Evolutionary conservation across 305 asterid species (phyloP).

Genomic region (Striga hermonthica): DNA sequence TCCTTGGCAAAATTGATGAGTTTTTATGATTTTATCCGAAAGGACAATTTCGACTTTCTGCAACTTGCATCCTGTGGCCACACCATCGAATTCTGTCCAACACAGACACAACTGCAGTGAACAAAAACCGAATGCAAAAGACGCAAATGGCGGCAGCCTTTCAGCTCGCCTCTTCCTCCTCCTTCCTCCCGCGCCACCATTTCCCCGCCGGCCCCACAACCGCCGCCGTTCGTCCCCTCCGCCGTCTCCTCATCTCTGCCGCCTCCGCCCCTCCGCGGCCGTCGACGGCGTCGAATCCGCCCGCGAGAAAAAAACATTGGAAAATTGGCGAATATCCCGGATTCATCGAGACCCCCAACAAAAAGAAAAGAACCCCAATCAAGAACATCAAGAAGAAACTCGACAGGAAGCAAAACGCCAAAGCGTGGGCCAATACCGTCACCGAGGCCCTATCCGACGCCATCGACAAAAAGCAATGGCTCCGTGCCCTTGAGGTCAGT

Average conservation of each 20-base stretch:
- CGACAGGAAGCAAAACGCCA: constrained; percentile 56
- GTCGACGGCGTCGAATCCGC: constrained; percentile 25
- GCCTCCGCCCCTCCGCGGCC: constrained; percentile 28
- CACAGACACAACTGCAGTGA: too few species aligned
- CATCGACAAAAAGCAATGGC: constrained; percentile 75
- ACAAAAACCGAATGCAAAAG: not conserved
- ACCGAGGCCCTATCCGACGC: constrained; percentile 84
- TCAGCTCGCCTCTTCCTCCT: constrained; percentile 47
- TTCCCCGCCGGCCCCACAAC: constrained; percentile 33
- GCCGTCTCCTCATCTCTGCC: constrained; percentile 28
- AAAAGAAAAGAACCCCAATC: constrained; percentile 46
- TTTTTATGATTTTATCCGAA: too few species aligned
- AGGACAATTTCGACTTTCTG: too few species aligned
- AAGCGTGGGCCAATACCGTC: constrained; percentile 78
- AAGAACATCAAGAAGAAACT: constrained; percentile 77
- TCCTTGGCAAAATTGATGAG: too few species aligned
- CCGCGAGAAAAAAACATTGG: constrained; percentile 50
- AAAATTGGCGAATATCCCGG: constrained; percentile 61
- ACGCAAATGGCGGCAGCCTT: constrained; percentile 36
- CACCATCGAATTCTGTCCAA: too few species aligned
- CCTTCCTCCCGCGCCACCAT: constrained; percentile 42
- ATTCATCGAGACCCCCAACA: constrained; percentile 28
- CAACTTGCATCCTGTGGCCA: too few species aligned
- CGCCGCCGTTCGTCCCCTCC: constrained; percentile 33
- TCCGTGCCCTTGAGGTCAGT: constrained; percentile 67